A percentile compares a stretch with the other conserved stretches of the same genome.
Evolutionary conservation across 1,284 basidiomycete genomes (phyloP).

Genomic region (Heterobasidion occidentale): DNA sequence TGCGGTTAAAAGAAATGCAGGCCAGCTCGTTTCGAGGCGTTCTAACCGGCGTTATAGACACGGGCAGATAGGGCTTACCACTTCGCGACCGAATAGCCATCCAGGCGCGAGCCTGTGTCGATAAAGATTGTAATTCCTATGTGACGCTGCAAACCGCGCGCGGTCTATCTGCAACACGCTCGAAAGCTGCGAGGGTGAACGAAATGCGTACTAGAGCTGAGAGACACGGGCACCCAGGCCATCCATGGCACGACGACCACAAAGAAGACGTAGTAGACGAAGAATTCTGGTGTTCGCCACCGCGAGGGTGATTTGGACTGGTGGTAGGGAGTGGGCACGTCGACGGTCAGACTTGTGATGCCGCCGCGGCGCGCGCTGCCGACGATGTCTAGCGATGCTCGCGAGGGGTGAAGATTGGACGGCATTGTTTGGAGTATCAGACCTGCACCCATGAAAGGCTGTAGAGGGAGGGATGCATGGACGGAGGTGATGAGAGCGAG

Average conservation of each 20-base stretch:
- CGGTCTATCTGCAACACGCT: background rate
- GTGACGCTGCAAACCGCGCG: conserved; percentile 37
- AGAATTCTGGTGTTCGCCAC: conserved; percentile 84
- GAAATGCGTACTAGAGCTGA: conserved; percentile 63
- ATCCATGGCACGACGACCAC: conserved; percentile 66
- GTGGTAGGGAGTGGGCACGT: conserved; percentile 33
- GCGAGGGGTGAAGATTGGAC: conserved; percentile 17
- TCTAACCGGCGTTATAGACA: background rate
- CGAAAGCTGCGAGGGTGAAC: background rate
- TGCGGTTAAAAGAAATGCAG: background rate
- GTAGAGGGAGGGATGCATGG: no score
- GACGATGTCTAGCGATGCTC: conserved; percentile 17
- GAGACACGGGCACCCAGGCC: conserved; percentile 70
- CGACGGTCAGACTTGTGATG: conserved; percentile 37
- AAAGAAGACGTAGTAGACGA: conserved; percentile 66
- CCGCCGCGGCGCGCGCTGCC: conserved; percentile 17
- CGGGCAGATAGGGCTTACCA: conserved; percentile 38
- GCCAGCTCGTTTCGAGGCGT: background rate
- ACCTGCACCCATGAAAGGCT: background rate
- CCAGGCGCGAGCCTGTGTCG: conserved; percentile 51
- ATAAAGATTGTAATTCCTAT: conserved; percentile 71
- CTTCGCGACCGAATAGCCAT: conserved; percentile 60
- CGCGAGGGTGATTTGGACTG: conserved; percentile 32
- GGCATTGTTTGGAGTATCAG: conserved; percentile 17
- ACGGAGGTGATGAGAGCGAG: no score